A percentile compares a stretch with the other conserved stretches of the same genome.
Conservation (phyloP, 2,329 filamentous ascomycete genomes). For the Stenocarpella maydis region DNA sequence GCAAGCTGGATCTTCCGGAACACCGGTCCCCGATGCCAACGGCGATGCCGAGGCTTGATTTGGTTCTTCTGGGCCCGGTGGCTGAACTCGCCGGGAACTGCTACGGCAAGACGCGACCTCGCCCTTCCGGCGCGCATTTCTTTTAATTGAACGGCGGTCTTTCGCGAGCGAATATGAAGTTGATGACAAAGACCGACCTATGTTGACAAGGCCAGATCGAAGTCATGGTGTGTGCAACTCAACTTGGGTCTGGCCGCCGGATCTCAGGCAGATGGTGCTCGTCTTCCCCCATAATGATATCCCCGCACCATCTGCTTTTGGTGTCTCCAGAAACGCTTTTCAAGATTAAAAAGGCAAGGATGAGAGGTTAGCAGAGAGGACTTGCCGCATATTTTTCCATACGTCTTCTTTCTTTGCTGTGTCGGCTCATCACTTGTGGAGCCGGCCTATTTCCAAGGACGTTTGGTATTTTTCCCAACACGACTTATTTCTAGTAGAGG, state of each 20-base stretch:
- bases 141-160: constrained; percentile 27
- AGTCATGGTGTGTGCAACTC: constrained; percentile 21
- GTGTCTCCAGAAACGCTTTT: constrained; percentile 38
- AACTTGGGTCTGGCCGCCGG: constrained; percentile 24
- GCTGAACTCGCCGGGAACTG: constrained; percentile 25
- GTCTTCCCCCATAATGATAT: constrained; percentile 36
- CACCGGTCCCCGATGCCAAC: constrained; percentile 57
- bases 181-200: constrained; percentile 30
- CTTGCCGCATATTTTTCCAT: constrained; percentile 36
- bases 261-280: constrained; percentile 29
- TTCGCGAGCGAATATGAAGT: constrained; percentile 24
- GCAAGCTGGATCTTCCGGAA: constrained; percentile 62
- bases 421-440: constrained; percentile 29
- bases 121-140: constrained; percentile 27
- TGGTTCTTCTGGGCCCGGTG: constrained; percentile 28
- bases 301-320: constrained; percentile 31
- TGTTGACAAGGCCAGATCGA: constrained; percentile 26
- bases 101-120: constrained; percentile 31
- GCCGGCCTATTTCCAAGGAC: constrained; percentile 35
- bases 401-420: constrained; percentile 42
- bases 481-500: constrained; percentile 59
- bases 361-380: constrained; percentile 29
- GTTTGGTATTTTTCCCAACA: constrained; percentile 50
- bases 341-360: constrained; percentile 31
- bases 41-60: constrained; percentile 61